Base-by-base conservation (phyloP, 148 eudicot genomes). In the Linanthus parryae region DNA sequence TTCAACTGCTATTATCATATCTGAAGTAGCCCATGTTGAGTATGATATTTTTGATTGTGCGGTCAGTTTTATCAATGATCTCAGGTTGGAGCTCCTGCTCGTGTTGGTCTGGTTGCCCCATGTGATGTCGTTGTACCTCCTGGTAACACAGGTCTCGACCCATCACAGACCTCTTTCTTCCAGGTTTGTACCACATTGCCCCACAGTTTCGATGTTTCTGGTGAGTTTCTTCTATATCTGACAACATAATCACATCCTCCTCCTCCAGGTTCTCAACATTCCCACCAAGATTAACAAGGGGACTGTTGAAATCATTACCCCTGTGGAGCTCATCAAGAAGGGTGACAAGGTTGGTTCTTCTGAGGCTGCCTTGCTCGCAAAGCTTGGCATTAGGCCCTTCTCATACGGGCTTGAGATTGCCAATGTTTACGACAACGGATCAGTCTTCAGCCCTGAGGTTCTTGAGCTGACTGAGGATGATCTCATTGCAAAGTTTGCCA, bases 261-360 rank as follows among this genome's bases (percentile, higher is more conserved):
- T n/a, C n/a, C n/a, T n/a, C n/a, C n/a, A n/a, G n/a, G 81, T 76
- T 19, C 65, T 76, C 31, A 76, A 76, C 29, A 76, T 76, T 33
- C 81, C 81, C 29, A 76, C 81, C 16, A 76, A 76, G 59, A 76
- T 76, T 61, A 76, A 76, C 73, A 76, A 76, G 57, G 81, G 81
- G 18, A 76, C 76, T 5, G 81, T 76, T 0, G 81, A 76, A 64
- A 76, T 76, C 15, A 64, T 76, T 33, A 76, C 81, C 61, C 73
- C 81, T 7, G 81, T 76, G 31, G 81, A 76, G 68, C 70, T 76
- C 53, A 67, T 76, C 58, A 67, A 71, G 65, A 76, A 76, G 71
- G 81, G 81, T 2, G 81, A 76, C 17, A 76, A 76, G 61, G 81
- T 76, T 33, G 79, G 79, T 5, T 74, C 79, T n/a, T 74, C 79